Evolutionary conservation across 23 red algal genomes (phyloP).

Genomic region (Pyropia haitanensis): DNA sequence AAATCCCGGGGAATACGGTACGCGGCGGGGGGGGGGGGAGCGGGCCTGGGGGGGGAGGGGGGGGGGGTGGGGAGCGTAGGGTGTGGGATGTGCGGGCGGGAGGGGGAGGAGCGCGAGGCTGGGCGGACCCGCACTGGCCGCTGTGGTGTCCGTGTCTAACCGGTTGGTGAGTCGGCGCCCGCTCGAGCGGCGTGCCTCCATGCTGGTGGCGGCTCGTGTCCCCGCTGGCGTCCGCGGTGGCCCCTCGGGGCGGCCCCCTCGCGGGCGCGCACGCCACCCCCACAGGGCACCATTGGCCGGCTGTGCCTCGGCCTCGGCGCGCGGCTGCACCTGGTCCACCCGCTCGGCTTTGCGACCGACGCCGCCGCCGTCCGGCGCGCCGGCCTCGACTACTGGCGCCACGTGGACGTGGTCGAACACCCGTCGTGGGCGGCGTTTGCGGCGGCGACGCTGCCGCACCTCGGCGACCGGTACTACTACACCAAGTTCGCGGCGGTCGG

Average conservation of each 20-base stretch:
- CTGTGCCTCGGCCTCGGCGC: conserved; percentile 78
- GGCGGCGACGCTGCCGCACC: not conserved
- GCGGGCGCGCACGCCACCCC: no score
- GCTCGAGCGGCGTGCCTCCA: no score
- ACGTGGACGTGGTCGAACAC: conserved; percentile 64
- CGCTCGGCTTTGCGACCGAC: conserved; percentile 78
- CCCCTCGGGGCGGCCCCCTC: no score
- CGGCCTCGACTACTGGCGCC: conserved; percentile 91
- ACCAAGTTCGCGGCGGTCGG: conserved; percentile 60
- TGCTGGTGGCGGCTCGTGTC: no score
- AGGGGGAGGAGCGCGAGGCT: no score
- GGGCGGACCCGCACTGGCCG: no score
- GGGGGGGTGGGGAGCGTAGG: no score
- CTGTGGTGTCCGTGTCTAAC: no score
- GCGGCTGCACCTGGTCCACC: conserved; percentile 67
- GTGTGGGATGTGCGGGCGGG: no score
- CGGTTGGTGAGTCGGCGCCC: no score
- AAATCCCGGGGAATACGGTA: conserved; percentile 82
- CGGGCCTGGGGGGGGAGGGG: no score
- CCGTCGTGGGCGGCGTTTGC: conserved; percentile 65
- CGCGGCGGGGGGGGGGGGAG: not conserved
- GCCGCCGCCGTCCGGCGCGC: conserved; percentile 69
- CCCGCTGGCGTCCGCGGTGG: no score
- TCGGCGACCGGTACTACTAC: conserved; percentile 45
- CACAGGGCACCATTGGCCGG: conserved; percentile 73